A percentile compares a stretch with the other conserved stretches of the same genome.
These are phyloP conservation scores for Anethum foeniculum DNA, from an alignment of 140 eudicot genomes.

Conservation along the genomic window DNA sequence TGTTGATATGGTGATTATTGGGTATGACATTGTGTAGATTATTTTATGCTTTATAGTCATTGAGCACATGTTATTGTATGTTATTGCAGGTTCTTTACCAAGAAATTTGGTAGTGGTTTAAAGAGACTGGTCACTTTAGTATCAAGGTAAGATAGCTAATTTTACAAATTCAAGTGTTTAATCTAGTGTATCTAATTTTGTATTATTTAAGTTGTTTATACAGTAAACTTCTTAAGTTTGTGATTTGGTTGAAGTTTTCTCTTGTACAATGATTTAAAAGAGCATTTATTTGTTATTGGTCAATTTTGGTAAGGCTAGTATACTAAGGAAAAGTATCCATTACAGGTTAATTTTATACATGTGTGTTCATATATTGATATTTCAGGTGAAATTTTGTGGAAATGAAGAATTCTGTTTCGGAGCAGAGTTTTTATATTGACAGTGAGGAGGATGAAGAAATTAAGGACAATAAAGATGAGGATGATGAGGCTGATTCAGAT, in stretches of 20 bases:
- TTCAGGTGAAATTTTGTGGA: slow-evolving; percentile 14
- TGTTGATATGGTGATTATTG: background rate
- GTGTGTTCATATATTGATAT: background rate
- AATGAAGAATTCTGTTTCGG: slow-evolving; percentile 76
- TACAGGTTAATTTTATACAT: background rate
- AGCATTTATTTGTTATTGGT: background rate
- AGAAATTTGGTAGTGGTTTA: background rate
- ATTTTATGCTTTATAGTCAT: background rate
- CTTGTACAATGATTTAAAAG: background rate
- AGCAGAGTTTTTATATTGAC: slow-evolving; percentile 67
- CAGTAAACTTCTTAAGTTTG: background rate
- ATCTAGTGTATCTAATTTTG: background rate
- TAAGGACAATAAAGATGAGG: slow-evolving; percentile 32
- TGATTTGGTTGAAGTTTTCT: background rate
- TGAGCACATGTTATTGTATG: background rate
- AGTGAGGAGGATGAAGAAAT: slow-evolving; percentile 76
- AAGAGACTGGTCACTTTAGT: slow-evolving; percentile 1
- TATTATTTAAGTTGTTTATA: background rate
- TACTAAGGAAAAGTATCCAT: background rate
- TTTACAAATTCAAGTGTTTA: background rate
- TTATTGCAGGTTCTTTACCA: slow-evolving; percentile 6
- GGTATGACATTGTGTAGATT: background rate
- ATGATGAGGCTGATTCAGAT: slow-evolving; percentile 50
- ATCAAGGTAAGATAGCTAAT: background rate
- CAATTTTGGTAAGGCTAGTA: background rate